Evolutionary conservation across 495 filamentous ascomycete species (phyloP).

Genomic region (Daldinia childiae): DNA sequence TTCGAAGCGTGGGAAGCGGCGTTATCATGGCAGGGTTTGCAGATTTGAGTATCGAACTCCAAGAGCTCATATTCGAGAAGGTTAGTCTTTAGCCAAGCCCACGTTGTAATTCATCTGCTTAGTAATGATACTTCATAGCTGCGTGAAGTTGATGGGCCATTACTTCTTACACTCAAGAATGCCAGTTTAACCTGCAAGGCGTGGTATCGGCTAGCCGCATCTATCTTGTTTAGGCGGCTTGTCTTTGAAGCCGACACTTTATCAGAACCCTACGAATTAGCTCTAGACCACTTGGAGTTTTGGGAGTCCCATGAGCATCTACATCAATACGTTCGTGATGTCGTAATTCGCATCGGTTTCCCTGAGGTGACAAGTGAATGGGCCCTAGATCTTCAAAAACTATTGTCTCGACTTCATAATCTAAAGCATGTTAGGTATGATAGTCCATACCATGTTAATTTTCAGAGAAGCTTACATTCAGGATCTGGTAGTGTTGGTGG

Average conservation of each 20-base stretch:
- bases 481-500: not conserved
- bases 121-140: not conserved
- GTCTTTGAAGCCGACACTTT: not conserved
- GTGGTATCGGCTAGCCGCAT: not conserved
- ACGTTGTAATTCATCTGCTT: too few species aligned
- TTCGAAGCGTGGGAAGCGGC: not conserved
- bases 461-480: not conserved
- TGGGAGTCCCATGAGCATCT: not conserved
- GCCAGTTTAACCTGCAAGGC: slow-evolving; percentile 1
- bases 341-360: not conserved
- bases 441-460: not conserved
- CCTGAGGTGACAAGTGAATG: not conserved
- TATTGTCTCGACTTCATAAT: not conserved
- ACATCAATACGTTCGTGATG: not conserved
- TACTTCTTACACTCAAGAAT: not conserved
- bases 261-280: not conserved
- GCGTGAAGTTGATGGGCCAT: not conserved
- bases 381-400: not conserved
- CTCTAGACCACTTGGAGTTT: not conserved
- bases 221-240: not conserved
- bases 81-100: too few species aligned
- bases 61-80: not conserved
- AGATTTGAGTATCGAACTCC: not conserved
- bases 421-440: not conserved
- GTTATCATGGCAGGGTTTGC: not conserved